Evolutionary conservation across 148 eudicot species (phyloP).

Genomic region (Chenopodium berlandieri): DNA sequence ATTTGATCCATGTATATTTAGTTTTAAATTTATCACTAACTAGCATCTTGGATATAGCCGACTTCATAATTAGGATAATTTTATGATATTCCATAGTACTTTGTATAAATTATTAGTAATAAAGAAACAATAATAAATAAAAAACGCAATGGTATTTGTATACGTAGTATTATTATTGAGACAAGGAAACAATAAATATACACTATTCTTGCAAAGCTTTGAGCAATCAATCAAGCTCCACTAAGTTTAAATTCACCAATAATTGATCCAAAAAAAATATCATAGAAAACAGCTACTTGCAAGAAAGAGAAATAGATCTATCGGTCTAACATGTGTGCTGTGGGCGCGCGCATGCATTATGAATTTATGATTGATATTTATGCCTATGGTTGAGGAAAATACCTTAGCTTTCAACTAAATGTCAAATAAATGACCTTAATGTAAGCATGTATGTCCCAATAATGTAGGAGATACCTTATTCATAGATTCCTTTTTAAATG

Average conservation of each 20-base stretch:
- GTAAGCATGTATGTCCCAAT: conserved; percentile 1
- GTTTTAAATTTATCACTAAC: not conserved
- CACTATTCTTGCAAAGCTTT: not conserved
- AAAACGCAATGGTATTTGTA: too few species aligned
- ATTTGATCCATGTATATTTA: not conserved
- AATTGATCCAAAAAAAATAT: conserved; percentile 3
- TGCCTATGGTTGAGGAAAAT: not conserved
- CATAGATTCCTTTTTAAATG: too few species aligned
- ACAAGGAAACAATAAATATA: not conserved
- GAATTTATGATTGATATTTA: too few species aligned
- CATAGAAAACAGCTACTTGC: not conserved
- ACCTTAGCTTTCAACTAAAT: not conserved
- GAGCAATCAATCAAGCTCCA: not conserved
- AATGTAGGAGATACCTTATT: conserved; percentile 7
- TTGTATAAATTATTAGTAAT: not conserved
- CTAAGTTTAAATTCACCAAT: not conserved
- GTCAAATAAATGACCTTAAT: not conserved
- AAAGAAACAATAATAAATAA: not conserved
- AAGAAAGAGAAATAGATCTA: not conserved
- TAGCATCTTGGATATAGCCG: not conserved
- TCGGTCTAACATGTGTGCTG: not conserved
- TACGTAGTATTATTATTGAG: not conserved
- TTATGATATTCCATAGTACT: not conserved
- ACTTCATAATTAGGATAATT: not conserved
- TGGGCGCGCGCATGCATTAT: not conserved